A percentile compares a stretch with the other conserved stretches of the same genome.
These are phyloP conservation scores for Colletotrichum sublineola DNA, from an alignment of 2,329 filamentous ascomycete genomes.

Conservation along the genomic window DNA sequence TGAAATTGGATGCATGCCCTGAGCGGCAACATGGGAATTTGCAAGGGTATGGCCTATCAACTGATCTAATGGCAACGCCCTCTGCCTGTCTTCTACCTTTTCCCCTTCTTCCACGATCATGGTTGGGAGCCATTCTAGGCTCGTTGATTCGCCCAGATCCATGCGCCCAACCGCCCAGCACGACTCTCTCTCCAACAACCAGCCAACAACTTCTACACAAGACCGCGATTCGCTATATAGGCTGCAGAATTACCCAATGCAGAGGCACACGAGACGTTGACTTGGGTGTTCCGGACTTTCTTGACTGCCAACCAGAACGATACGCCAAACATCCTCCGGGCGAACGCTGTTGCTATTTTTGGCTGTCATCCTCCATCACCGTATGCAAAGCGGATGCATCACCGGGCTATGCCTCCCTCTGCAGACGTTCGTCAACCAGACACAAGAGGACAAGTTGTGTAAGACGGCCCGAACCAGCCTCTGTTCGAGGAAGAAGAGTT, in stretches of 20 bases:
- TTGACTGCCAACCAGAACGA: conserved; percentile 22
- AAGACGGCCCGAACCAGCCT: conserved; percentile 11
- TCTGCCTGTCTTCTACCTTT: neutral
- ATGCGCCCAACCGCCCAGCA: conserved; percentile 13
- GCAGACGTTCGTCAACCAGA: conserved; percentile 22
- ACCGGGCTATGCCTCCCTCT: conserved; percentile 13
- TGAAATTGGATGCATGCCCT: conserved; percentile 32
- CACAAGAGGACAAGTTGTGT: conserved; percentile 8
- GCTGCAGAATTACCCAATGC: conserved; percentile 24
- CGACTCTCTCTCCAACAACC: neutral
- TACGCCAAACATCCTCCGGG: conserved; percentile 27
- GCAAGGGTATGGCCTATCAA: conserved; percentile 26
- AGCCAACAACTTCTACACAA: conserved; percentile 9
- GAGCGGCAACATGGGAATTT: conserved; percentile 19
- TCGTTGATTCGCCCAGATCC: conserved; percentile 10
- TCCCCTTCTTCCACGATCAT: neutral
- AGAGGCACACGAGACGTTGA: neutral
- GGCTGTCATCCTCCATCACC: conserved; percentile 8
- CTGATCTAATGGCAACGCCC: conserved; percentile 2
- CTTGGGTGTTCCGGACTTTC: conserved; percentile 11
- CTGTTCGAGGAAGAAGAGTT: neutral
- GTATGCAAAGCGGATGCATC: neutral
- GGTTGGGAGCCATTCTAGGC: neutral
- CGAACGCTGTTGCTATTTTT: conserved; percentile 38
- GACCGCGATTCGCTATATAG: conserved; percentile 9